phyloP scores from a whole-genome alignment of 2,329 filamentous ascomycete species.

The Aspergillus novoparasiticus region DNA sequence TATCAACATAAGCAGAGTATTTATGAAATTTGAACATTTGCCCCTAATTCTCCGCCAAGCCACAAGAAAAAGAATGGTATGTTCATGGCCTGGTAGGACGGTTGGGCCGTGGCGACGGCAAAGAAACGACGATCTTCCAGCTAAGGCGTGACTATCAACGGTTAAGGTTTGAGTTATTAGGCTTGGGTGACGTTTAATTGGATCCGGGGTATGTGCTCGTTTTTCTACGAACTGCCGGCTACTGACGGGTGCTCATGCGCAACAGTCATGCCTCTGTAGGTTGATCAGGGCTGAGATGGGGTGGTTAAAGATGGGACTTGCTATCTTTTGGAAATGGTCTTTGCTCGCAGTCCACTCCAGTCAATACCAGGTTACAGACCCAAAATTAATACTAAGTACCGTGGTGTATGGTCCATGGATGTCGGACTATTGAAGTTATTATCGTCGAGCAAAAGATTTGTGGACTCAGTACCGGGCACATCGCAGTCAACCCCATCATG shows the following conservation, averaged over 20 bases:
- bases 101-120: not conserved
- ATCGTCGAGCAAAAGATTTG: not conserved
- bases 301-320: too few relatives aligned
- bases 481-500: not conserved
- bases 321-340: not conserved
- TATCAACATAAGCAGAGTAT: not conserved
- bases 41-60: not conserved
- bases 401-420: too few relatives aligned
- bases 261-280: not conserved
- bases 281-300: not conserved
- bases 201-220: not conserved
- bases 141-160: constrained; percentile 7
- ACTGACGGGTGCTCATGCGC: not conserved
- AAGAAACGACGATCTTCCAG: constrained; percentile 11
- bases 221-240: not conserved
- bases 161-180: constrained; percentile 11
- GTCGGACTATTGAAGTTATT: not conserved
- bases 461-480: not conserved
- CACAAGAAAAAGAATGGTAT: not conserved
- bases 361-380: not conserved
- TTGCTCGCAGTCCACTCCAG: not conserved
- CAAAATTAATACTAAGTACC: not conserved
- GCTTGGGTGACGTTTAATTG: constrained; percentile 10
- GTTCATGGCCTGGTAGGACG: not conserved
- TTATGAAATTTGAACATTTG: too few relatives aligned